Base-by-base conservation (phyloP, 2,329 filamentous ascomycete species). In the Tolypocladium album region DNA sequence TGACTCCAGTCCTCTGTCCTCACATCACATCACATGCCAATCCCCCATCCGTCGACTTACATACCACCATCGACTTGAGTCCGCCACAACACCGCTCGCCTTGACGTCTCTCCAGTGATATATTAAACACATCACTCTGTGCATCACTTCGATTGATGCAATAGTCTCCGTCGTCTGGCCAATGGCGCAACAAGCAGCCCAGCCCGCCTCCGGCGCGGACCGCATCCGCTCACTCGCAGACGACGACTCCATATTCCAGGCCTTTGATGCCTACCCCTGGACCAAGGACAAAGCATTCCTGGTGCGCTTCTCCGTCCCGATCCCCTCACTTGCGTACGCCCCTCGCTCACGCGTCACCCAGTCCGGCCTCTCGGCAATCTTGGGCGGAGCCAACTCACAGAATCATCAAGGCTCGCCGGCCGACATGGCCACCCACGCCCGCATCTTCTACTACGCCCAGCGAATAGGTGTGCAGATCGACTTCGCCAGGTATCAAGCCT, bases 181-280 rank as follows among this genome's bases (percentile, higher is more conserved):
- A 36, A 55, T 55, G 57, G 57, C 57, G 15, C 57, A 55, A 40
- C 47, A 31, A 47, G 34, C 52, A 17, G n/a, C 60, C 38, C 45
- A 45, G 13, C 22, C 47, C 24, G 45, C 53, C n/a, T 24, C 45
- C 20, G 58, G 72, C 61, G 67, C 72, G 27, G 70, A 74, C 55
- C 64, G 70, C 63, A 77, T 78, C 63, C 75, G 74, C 61, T 73
- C 72, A 27, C 71, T 76, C 57, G 70, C 67, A 43, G 69, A 72
- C 60, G 66, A 78, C 59, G 71, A 73, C 62, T 69, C 75, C 57
- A 71, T 85, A 61, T 89, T 84, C 70, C 74, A 77, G 60, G 81
- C 85, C 62, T 82, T 90, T 57, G 85, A 88, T 66, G 73, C 74
- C 31, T 90, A 90, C 68, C 79, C 82, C 22, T 91, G 88, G 88